Evolutionary conservation across 2,329 filamentous ascomycete genomes (phyloP).

Genomic region (Elsinoe perseae): DNA sequence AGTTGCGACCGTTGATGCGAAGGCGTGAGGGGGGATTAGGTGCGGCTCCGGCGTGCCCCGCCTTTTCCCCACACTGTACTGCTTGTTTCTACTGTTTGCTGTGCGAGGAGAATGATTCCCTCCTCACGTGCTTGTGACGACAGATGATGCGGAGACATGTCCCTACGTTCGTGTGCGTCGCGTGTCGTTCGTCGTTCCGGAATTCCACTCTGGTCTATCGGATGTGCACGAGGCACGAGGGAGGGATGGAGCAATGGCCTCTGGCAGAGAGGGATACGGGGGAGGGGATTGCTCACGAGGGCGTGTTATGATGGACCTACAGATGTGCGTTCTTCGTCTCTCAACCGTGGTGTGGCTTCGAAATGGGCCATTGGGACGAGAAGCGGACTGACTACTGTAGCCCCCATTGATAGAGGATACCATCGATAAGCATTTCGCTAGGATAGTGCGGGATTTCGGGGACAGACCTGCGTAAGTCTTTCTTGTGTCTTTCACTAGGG

Average conservation of each 20-base stretch:
- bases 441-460: constrained; percentile 55
- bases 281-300: constrained; percentile 12
- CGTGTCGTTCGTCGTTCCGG: neutral
- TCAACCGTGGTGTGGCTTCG: neutral
- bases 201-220: neutral
- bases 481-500: neutral
- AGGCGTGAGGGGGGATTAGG: neutral
- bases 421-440: constrained; percentile 63
- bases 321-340: neutral
- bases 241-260: neutral
- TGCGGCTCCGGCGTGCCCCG: neutral
- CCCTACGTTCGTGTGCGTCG: neutral
- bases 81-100: neutral
- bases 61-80: neutral
- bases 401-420: constrained; percentile 60
- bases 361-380: neutral
- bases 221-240: neutral
- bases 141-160: neutral
- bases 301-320: constrained; percentile 13
- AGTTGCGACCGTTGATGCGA: no score
- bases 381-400: constrained; percentile 33
- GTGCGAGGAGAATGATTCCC: no score
- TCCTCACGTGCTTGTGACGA: neutral
- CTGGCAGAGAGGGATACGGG: neutral
- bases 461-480: constrained; percentile 52